These are phyloP conservation scores for Nitzschia inconspicua DNA, from an alignment of 108 stramenopile genomes.

Conservation along the genomic window DNA sequence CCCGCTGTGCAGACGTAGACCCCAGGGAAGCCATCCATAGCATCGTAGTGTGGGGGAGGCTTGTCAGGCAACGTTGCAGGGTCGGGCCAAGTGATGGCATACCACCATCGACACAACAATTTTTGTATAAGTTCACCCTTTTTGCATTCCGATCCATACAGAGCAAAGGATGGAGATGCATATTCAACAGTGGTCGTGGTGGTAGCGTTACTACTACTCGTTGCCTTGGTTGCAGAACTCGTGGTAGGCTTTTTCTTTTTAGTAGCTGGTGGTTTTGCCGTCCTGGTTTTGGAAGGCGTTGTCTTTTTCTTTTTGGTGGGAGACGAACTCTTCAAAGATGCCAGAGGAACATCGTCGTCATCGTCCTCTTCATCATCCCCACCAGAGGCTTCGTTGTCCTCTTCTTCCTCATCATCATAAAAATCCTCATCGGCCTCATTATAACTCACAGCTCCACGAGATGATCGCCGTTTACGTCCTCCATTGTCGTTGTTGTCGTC, in stretches of 20 bases:
- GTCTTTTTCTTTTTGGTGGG: conserved; percentile 33
- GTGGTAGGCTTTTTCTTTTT: conserved; percentile 33
- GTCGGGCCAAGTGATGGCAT: conserved; percentile 89
- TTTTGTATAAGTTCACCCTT: conserved; percentile 89
- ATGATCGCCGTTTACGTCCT: conserved; percentile 4
- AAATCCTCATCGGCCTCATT: conserved; percentile 1
- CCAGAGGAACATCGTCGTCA: conserved; percentile 71
- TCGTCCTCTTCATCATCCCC: conserved; percentile 37
- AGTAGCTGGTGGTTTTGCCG: conserved; percentile 33
- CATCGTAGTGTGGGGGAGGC: conserved; percentile 75
- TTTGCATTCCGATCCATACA: conserved; percentile 41
- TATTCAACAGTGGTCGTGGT: too few relatives aligned
- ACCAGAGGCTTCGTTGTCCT: conserved; percentile 18
- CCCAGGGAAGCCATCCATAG: conserved; percentile 93
- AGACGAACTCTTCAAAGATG: conserved; percentile 38
- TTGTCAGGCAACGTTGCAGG: conserved; percentile 37
- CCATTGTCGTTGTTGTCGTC: conserved; percentile 29
- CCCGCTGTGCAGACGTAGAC: conserved; percentile 85
- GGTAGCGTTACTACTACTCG: conserved; percentile 11
- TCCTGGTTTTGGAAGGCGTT: conserved; percentile 17
- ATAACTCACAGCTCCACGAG: background rate
- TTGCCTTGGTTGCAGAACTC: conserved; percentile 9
- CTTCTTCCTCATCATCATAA: conserved; percentile 18
- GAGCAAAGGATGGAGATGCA: conserved; percentile 42
- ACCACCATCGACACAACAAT: conserved; percentile 94